Conservation (phyloP, 805 yeast species). For the Priceomyces fermenticarens region DNA sequence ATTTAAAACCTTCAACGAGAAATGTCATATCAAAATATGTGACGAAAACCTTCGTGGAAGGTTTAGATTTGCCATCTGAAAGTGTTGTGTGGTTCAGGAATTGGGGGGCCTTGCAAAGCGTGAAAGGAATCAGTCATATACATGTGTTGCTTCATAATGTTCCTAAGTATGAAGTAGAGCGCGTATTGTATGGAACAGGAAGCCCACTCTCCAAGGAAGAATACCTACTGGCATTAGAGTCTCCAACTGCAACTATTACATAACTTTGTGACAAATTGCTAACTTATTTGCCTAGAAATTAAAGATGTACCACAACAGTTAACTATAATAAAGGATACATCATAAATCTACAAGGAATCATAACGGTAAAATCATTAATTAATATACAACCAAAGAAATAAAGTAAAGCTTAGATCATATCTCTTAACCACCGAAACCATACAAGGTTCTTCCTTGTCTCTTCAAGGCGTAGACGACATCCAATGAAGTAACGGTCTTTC, state of each 20-base stretch:
- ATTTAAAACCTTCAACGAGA: slow-evolving; percentile 43
- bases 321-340: too few species aligned
- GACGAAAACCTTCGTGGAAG: slow-evolving; percentile 45
- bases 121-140: slow-evolving; percentile 63
- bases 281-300: neutral
- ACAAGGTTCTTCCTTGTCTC: slow-evolving; percentile 99
- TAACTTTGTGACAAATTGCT: neutral
- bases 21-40: slow-evolving; percentile 44
- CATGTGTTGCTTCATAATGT: slow-evolving; percentile 57
- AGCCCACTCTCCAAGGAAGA: slow-evolving; percentile 13
- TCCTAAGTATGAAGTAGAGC: slow-evolving; percentile 17
- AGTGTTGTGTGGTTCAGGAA: slow-evolving; percentile 67
- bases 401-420: slow-evolving; percentile 5
- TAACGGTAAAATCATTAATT: slow-evolving; percentile 2
- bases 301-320: too few species aligned
- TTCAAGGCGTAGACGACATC: slow-evolving; percentile 98
- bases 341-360: neutral
- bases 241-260: too few species aligned
- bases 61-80: slow-evolving; percentile 36
- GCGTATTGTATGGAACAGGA: slow-evolving; percentile 14
- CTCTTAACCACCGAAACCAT: slow-evolving; percentile 98
- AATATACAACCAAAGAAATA: slow-evolving; percentile 5
- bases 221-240: neutral
- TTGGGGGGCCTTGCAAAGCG: slow-evolving; percentile 68
- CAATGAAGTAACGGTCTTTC: slow-evolving; percentile 98